Conservation (phyloP, 1,284 basidiomycete genomes). For the Tremellales sp. region DNA sequence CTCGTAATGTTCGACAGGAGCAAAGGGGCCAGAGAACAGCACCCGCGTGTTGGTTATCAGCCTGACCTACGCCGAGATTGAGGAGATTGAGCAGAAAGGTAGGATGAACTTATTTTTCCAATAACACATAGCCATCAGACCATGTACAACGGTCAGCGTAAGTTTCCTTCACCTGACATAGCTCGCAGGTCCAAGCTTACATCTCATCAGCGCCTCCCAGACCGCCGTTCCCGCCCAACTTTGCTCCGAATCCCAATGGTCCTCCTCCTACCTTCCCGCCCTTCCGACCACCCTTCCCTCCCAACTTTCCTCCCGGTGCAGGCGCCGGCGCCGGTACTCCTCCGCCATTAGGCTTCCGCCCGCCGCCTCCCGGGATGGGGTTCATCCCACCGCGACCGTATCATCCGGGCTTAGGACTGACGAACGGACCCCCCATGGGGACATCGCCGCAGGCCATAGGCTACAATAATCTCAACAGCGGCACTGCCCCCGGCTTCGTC, state of each 20-base stretch:
- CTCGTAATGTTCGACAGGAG: too few relatives aligned
- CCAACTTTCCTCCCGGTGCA: slow-evolving; percentile 26
- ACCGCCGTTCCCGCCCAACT: slow-evolving; percentile 23
- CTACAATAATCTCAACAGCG: slow-evolving; percentile 2
- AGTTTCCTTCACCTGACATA: slow-evolving; percentile 3
- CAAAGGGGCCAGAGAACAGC: too few relatives aligned
- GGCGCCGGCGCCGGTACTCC: slow-evolving; percentile 1
- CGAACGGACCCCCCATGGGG: slow-evolving; percentile 16
- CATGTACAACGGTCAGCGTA: slow-evolving; percentile 24
- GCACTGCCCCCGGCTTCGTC: slow-evolving; percentile 20
- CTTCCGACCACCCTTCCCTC: slow-evolving; percentile 33
- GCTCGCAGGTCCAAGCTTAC: not conserved
- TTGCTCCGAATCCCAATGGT: slow-evolving; percentile 8
- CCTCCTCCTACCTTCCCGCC: slow-evolving; percentile 10
- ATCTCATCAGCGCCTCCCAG: slow-evolving; percentile 22
- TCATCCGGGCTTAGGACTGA: slow-evolving; percentile 30
- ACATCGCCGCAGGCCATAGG: slow-evolving; percentile 23
- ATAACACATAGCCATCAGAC: not conserved
- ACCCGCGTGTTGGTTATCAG: too few relatives aligned
- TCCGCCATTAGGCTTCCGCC: slow-evolving; percentile 8
- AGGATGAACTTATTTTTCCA: not conserved
- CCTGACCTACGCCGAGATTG: too few relatives aligned
- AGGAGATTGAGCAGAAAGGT: too few relatives aligned
- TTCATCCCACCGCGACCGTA: slow-evolving; percentile 15
- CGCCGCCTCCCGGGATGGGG: slow-evolving; percentile 16